These are phyloP conservation scores for Ceratorhiza oryzae-sativae DNA, from an alignment of 1,284 basidiomycete genomes.

Conservation along the genomic window DNA sequence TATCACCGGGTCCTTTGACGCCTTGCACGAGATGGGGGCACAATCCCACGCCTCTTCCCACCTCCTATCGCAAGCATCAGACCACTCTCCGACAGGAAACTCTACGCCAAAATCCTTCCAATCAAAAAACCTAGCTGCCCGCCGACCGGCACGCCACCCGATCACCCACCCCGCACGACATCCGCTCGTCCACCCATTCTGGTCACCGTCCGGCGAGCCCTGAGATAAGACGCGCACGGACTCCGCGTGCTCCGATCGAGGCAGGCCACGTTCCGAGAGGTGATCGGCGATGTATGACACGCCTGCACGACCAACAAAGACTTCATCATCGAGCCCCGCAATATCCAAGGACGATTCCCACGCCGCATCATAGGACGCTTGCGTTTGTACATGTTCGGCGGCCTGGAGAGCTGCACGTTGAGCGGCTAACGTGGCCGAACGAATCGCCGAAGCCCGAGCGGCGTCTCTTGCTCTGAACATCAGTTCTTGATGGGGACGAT, in stretches of 20 bases:
- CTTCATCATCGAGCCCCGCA: background rate
- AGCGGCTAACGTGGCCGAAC: background rate
- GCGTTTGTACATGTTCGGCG: background rate
- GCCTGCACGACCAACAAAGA: background rate
- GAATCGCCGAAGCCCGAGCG: background rate
- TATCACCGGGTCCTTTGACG: background rate
- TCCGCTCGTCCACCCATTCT: background rate
- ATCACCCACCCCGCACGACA: background rate
- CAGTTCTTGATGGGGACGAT: background rate
- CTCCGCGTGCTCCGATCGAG: background rate
- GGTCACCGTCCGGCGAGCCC: background rate
- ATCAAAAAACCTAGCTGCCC: background rate
- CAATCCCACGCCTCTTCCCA: conserved; percentile 17
- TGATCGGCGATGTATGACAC: background rate
- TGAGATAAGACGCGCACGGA: background rate
- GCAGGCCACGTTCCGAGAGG: background rate
- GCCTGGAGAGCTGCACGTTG: background rate
- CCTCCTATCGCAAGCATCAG: conserved; percentile 52
- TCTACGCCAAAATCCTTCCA: background rate
- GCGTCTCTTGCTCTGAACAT: background rate
- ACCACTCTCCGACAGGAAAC: conserved; percentile 65
- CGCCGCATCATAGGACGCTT: background rate
- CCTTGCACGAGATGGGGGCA: background rate
- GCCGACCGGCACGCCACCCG: conserved; percentile 12
- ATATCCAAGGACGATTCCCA: background rate